Conservation (phyloP, 2,329 filamentous ascomycete species). For the Emericellopsis atlantica region DNA sequence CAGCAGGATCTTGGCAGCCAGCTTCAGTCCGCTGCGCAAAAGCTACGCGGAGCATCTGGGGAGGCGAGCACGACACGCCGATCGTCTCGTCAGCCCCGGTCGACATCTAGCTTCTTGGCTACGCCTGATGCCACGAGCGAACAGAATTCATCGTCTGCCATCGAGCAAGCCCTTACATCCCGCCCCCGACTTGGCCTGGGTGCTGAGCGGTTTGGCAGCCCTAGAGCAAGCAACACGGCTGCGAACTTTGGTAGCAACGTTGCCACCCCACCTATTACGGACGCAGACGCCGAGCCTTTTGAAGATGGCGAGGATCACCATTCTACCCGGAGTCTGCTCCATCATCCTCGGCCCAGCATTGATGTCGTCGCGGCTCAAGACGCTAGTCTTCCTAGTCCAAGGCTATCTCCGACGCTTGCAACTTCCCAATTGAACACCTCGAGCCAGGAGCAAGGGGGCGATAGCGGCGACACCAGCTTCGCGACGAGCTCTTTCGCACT, state of each 20-base stretch:
- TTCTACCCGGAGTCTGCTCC: constrained; percentile 31
- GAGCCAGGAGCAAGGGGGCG: constrained; percentile 29
- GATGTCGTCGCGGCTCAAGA: constrained; percentile 69
- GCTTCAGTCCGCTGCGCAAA: no score
- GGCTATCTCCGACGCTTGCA: constrained; percentile 81
- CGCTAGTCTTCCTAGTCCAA: constrained; percentile 86
- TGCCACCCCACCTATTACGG: constrained; percentile 64
- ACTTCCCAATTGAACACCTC: constrained; percentile 43
- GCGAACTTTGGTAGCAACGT: constrained; percentile 51
- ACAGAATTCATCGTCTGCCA: no score
- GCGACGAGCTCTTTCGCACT: constrained; percentile 16
- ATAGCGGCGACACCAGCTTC: constrained; percentile 18
- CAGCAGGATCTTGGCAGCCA: no score
- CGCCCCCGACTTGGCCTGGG: not conserved
- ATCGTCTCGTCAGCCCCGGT: not conserved
- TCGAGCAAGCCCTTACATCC: not conserved
- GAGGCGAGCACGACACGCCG: not conserved
- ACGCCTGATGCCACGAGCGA: constrained; percentile 41
- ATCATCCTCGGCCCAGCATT: constrained; percentile 31
- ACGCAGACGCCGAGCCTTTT: constrained; percentile 33
- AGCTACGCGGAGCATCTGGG: not conserved
- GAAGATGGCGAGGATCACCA: constrained; percentile 33
- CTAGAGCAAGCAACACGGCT: constrained; percentile 39
- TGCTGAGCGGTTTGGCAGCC: constrained; percentile 23
- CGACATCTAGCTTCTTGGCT: constrained; percentile 25